phyloP scores from a whole-genome alignment of 2,329 filamentous ascomycete species.

The Fusarium fracticaudum region DNA sequence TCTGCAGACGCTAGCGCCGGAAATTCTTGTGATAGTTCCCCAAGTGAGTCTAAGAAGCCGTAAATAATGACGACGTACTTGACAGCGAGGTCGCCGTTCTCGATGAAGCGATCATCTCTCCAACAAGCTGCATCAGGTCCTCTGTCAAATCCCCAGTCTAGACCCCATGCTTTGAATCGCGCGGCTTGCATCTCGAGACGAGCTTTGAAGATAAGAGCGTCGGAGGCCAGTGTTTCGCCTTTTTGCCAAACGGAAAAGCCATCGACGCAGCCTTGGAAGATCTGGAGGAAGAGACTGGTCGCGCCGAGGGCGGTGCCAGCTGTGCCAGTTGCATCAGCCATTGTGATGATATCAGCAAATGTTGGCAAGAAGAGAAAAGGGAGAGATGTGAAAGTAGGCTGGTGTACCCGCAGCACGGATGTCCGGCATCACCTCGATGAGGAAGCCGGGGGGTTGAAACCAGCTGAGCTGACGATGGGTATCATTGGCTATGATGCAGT shows the following conservation, averaged over 20 bases:
- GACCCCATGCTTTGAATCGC: neutral
- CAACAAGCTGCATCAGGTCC: neutral
- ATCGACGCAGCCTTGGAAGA: neutral
- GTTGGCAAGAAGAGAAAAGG: no score
- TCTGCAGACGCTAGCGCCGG: neutral
- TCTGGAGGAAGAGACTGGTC: neutral
- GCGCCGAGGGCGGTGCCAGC: neutral
- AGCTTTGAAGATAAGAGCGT: neutral
- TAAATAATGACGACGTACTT: neutral
- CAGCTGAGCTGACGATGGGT: neutral
- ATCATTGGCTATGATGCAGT: neutral
- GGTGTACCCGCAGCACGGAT: no score
- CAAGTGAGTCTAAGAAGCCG: neutral
- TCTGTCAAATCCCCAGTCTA: neutral
- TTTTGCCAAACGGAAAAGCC: neutral
- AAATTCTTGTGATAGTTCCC: neutral
- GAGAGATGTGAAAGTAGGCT: no score
- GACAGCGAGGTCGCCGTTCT: rapidly evolving
- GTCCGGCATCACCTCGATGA: rapidly evolving
- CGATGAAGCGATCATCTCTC: neutral
- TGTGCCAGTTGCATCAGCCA: neutral
- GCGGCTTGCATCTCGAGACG: neutral
- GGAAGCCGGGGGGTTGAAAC: neutral
- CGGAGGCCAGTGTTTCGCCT: neutral
- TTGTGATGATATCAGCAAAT: no score